Evolutionary conservation across 306 rosid genomes (phyloP).

Genomic region (Castanea mollissima): DNA sequence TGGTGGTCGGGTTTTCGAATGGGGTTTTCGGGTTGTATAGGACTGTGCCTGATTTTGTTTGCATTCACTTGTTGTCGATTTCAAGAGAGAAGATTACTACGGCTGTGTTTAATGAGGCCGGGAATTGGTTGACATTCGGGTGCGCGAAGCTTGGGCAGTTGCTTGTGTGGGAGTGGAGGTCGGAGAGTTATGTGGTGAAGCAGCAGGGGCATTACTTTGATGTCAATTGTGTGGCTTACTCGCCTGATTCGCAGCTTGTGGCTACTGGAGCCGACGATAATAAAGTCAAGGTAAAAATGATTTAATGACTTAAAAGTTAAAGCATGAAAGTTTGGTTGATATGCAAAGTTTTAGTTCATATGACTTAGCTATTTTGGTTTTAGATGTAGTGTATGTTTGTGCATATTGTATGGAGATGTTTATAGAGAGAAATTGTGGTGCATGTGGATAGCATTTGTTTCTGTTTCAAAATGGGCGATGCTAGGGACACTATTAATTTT

Average conservation of each 20-base stretch:
- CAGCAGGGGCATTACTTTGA: constrained; percentile 99
- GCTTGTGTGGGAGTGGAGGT: constrained; percentile 97
- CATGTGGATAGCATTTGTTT: not conserved
- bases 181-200: constrained; percentile 85
- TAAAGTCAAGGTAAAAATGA: constrained; percentile 76
- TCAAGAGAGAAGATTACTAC: constrained; percentile 85
- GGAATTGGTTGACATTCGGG: constrained; percentile 88
- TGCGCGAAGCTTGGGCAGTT: constrained; percentile 91
- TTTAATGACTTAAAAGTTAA: not conserved
- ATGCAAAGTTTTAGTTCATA: not conserved
- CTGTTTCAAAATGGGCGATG: too few relatives aligned
- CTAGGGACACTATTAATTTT: too few relatives aligned
- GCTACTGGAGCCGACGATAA: constrained; percentile 99
- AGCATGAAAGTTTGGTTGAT: not conserved
- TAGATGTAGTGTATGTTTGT: not conserved
- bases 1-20: constrained; percentile 82
- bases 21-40: constrained; percentile 87
- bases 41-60: constrained; percentile 94
- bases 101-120: constrained; percentile 74
- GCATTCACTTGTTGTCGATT: constrained; percentile 74
- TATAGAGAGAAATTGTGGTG: not conserved
- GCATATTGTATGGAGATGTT: not conserved
- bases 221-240: constrained; percentile 82
- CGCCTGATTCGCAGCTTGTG: constrained; percentile 76
- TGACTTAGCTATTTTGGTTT: not conserved